phyloP scores from a whole-genome alignment of 345 rosid genomes.

The Durio zibethinus region DNA sequence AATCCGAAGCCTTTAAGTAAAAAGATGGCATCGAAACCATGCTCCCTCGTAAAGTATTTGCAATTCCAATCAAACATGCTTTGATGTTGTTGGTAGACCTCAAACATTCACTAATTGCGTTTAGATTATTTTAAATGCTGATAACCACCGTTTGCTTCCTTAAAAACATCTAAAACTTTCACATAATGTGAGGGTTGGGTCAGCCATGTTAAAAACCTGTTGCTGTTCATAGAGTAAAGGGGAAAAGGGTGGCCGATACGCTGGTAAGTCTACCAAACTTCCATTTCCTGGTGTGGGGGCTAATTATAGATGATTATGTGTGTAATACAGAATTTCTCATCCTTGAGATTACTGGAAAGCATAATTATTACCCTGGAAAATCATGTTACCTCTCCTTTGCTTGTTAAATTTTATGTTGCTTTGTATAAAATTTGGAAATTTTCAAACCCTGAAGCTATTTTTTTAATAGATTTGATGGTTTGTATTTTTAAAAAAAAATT shows the following conservation, averaged over 20 bases:
- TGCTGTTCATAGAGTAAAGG: neutral
- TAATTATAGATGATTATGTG: slow-evolving; percentile 10
- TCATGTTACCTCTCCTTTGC: neutral
- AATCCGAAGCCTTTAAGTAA: slow-evolving; percentile 30
- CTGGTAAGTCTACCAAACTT: slow-evolving; percentile 31
- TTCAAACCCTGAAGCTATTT: neutral
- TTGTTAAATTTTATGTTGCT: neutral
- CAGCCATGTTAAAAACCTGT: slow-evolving; percentile 23
- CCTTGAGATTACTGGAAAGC: slow-evolving; percentile 18
- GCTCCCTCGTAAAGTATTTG: slow-evolving; percentile 9
- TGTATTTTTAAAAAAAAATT: too few species aligned
- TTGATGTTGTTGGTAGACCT: slow-evolving; percentile 33
- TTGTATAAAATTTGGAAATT: neutral
- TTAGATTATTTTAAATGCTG: neutral
- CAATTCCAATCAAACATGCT: slow-evolving; percentile 27
- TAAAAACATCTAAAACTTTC: slow-evolving; percentile 14
- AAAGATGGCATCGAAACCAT: neutral
- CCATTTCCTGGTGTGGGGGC: slow-evolving; percentile 23
- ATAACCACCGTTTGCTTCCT: slow-evolving; percentile 38
- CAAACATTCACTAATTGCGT: slow-evolving; percentile 26
- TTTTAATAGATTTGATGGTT: neutral
- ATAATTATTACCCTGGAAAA: slow-evolving; percentile 10
- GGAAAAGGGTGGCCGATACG: neutral
- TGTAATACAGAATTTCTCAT: neutral
- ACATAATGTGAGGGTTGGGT: neutral